Base-by-base conservation (phyloP, 495 filamentous ascomycete genomes). In the Aspergillus homomorphus region DNA sequence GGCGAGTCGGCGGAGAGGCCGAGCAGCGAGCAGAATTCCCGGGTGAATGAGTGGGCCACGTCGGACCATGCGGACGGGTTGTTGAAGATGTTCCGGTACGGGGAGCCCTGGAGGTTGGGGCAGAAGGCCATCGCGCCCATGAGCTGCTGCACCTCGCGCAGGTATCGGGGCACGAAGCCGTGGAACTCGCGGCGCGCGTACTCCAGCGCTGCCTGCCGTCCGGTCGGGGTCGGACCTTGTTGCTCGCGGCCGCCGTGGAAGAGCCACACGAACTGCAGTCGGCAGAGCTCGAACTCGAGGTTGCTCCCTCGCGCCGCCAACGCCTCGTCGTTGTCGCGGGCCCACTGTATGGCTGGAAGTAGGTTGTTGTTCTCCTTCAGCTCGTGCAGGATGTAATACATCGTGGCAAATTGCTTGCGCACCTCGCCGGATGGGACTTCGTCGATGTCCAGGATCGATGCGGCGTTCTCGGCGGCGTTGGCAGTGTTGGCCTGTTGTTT, bases 1-100 rank as follows among this genome's bases (percentile, higher is more conserved):
- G 94, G 94, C 0, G 89, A 92, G 55, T 93, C 88, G 16, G 92
- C 90, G 0, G 89, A 90, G 3, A 98, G 78, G 1, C 90, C 91
- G 1, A 98, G 80, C 8, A 98, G 77, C n/a, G 87, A 89, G 75
- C 94, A 98, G 74, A 96, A 99, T 68, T 97, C 93, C 45, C 88
- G 84, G 0, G 91, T 97, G 70, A 98, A 99, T 1, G 88, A 88
- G 38, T 83, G 72, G 2, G 89, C 84, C 4, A 96, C 87, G 48
- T 95, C 90, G 9, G 86, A 81, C 83, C 92, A 98, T 4, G 87
- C 84, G 21, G 78, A 77, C 5, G 82, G 73, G 24, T 86, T 90
- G 67, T 88, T 78, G 74, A 97, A 98, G 44, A 89, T 78, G 20
- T 69, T 49, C n/a, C 70, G 67, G 73, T 98, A 98, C 0, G 95